These are phyloP conservation scores for Climacium dendroides DNA, from an alignment of 225 moss, liverwort and hornwort species.

Conservation along the genomic window DNA sequence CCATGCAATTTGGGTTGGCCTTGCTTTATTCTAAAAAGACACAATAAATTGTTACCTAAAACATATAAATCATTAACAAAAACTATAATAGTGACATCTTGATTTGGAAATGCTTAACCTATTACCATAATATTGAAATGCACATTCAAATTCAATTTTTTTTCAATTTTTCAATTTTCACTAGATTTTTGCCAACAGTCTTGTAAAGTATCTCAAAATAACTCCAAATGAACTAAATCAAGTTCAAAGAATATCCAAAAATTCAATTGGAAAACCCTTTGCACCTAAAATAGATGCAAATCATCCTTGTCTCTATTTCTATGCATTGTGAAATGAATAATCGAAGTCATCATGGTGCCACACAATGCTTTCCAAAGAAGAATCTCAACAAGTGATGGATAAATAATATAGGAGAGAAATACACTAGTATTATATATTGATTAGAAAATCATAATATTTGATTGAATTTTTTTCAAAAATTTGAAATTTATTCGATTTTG, in stretches of 20 bases:
- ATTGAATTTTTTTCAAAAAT: not conserved
- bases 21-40: no score
- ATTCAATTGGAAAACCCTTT: rapidly evolving
- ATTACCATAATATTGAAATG: not conserved
- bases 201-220: not conserved
- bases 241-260: not conserved
- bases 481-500: not conserved
- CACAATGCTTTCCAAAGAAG: not conserved
- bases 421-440: no score
- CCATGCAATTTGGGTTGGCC: no score
- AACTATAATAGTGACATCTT: not conserved
- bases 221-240: not conserved
- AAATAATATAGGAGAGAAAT: rapidly evolving
- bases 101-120: not conserved
- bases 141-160: not conserved
- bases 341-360: no score
- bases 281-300: not conserved
- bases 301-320: not conserved
- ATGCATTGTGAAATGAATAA: not conserved
- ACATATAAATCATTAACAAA: no score
- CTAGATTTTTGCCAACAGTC: not conserved
- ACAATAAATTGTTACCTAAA: not conserved
- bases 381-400: not conserved
- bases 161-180: rapidly evolving
- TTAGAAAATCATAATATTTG: not conserved